phyloP scores from a whole-genome alignment of 257 asterid genomes.

The Salvia rosmarinus region DNA sequence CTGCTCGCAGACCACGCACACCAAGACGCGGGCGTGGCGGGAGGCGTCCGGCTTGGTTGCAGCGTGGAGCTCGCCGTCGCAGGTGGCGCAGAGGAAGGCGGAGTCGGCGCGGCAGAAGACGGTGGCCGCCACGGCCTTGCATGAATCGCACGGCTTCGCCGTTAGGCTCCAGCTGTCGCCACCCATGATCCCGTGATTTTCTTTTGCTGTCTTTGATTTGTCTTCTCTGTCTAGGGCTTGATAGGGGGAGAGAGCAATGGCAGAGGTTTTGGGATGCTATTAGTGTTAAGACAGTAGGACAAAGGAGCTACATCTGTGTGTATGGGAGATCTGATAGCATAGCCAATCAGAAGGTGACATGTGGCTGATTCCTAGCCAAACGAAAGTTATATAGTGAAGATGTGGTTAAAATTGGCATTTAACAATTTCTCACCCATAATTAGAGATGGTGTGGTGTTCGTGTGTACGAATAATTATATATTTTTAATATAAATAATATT shows the following conservation, averaged over 20 bases:
- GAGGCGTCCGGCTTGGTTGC: slow-evolving; percentile 68
- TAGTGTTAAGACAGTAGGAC: not conserved
- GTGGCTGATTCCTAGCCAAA: slow-evolving; percentile 47
- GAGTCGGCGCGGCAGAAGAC: slow-evolving; percentile 80
- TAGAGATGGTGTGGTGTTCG: too few species aligned
- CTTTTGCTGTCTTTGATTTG: not conserved
- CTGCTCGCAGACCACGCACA: slow-evolving; percentile 66
- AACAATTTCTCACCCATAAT: not conserved
- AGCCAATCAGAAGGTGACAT: slow-evolving; percentile 40
- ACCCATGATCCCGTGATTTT: slow-evolving; percentile 43
- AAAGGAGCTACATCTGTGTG: slow-evolving; percentile 22
- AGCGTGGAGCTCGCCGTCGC: slow-evolving; percentile 70
- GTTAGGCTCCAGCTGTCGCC: slow-evolving; percentile 60
- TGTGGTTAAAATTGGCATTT: too few species aligned
- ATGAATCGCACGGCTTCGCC: slow-evolving; percentile 70
- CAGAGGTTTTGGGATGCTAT: not conserved
- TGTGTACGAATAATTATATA: too few species aligned
- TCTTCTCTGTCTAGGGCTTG: not conserved
- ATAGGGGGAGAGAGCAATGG: not conserved
- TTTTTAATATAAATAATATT: too few species aligned
- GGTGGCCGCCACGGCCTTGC: slow-evolving; percentile 62
- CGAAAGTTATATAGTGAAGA: too few species aligned
- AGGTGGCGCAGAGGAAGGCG: slow-evolving; percentile 66
- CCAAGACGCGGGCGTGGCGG: slow-evolving; percentile 64
- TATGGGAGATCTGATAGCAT: slow-evolving; percentile 30